Conservation (phyloP, 345 rosid species). For the Noccaea bulbosa region DNA sequence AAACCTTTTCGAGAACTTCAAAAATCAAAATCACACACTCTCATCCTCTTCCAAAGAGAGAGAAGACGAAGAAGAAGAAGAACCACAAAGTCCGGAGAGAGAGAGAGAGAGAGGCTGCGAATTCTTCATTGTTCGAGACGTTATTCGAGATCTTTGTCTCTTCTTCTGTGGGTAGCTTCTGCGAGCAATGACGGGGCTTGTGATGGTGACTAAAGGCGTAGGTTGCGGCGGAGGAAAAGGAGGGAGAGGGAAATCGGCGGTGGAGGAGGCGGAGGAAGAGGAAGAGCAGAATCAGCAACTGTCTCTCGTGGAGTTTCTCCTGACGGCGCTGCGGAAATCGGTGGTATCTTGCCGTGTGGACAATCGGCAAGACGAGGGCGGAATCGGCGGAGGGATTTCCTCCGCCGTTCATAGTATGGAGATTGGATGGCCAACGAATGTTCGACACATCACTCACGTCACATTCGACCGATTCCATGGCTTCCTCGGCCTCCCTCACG, state of each 20-base stretch:
- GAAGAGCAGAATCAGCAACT: conserved; percentile 68
- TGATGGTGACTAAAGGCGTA: conserved; percentile 80
- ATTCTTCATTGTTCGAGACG: conserved; percentile 25
- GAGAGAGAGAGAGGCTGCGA: conserved; percentile 19
- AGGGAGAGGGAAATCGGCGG: conserved; percentile 44
- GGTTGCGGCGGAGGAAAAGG: conserved; percentile 65
- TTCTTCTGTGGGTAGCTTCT: conserved; percentile 1
- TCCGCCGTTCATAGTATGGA: conserved; percentile 75
- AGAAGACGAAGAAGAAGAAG: conserved; percentile 33
- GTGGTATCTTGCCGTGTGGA: conserved; percentile 84
- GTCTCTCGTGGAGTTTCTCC: conserved; percentile 62
- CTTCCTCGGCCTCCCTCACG: conserved; percentile 88
- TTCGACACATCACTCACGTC: conserved; percentile 84
- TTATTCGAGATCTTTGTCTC: conserved; percentile 13
- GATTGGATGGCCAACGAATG: conserved; percentile 94
- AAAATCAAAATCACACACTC: conserved; percentile 35
- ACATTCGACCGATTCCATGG: conserved; percentile 96
- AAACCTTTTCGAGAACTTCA: conserved; percentile 42
- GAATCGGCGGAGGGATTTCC: conserved; percentile 38
- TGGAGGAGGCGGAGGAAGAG: conserved; percentile 46
- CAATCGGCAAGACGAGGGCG: conserved; percentile 55
- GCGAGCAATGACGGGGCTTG: conserved; percentile 72
- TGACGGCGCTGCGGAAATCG: conserved; percentile 82
- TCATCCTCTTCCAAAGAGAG: conserved; percentile 25
- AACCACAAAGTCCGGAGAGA: conserved; percentile 17